These are phyloP conservation scores for Dactylellina sp. DNA, from an alignment of 2,329 filamentous ascomycete species.

Conservation along the genomic window DNA sequence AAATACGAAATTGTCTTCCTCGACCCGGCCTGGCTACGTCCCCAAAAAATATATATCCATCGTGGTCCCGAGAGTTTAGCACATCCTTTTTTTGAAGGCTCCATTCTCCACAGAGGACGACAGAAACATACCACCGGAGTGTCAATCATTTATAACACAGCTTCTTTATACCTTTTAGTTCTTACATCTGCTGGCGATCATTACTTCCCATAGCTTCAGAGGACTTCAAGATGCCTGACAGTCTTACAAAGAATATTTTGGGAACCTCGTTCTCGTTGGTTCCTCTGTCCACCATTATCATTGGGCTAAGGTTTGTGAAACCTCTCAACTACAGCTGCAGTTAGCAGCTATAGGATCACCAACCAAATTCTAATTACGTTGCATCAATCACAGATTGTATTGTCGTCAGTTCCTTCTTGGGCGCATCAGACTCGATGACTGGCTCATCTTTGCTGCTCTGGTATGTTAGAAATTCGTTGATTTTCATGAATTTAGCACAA, in stretches of 20 bases:
- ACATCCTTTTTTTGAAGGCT: slow-evolving; percentile 45
- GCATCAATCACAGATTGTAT: slow-evolving; percentile 57
- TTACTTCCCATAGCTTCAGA: slow-evolving; percentile 39
- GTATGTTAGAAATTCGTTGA: slow-evolving; percentile 27
- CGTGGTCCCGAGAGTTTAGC: slow-evolving; percentile 37
- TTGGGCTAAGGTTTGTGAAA: slow-evolving; percentile 58
- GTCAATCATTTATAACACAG: slow-evolving; percentile 55
- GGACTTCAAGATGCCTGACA: slow-evolving; percentile 30
- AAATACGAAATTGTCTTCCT: slow-evolving; percentile 39
- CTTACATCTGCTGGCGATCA: slow-evolving; percentile 49
- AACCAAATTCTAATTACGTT: slow-evolving; percentile 31
- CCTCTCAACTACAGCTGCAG: slow-evolving; percentile 39
- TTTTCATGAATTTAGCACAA: neutral
- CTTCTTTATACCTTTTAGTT: slow-evolving; percentile 46
- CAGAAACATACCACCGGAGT: slow-evolving; percentile 51
- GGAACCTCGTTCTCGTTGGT: slow-evolving; percentile 59
- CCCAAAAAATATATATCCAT: slow-evolving; percentile 54
- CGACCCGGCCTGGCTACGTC: slow-evolving; percentile 19
- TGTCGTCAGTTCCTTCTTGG: slow-evolving; percentile 58
- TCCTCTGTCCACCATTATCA: slow-evolving; percentile 58
- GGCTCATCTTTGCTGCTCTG: slow-evolving; percentile 62
- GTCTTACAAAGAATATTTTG: slow-evolving; percentile 46
- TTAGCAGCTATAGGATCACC: slow-evolving; percentile 52
- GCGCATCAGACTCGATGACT: slow-evolving; percentile 62
- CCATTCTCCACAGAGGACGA: slow-evolving; percentile 51